A percentile compares a stretch with the other conserved stretches of the same genome.
Evolutionary conservation across 192 early-diverging fungal genomes (phyloP).

Genomic region (Jimgerdemannia lactiflua): DNA sequence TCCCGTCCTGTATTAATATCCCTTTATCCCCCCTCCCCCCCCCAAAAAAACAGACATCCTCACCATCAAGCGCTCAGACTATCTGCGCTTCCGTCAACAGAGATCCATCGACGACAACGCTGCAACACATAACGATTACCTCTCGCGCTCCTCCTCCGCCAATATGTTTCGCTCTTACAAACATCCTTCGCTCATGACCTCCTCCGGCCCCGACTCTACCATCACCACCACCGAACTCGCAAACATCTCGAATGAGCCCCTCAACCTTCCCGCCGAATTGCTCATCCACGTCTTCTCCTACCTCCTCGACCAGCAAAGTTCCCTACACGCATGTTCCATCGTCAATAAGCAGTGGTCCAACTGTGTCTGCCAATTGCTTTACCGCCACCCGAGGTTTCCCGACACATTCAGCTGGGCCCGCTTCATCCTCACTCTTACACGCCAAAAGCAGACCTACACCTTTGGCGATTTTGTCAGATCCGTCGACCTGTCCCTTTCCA

Average conservation of each 20-base stretch:
- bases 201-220: no score
- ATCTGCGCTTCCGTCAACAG: no score
- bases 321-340: slow-evolving; percentile 26
- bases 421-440: slow-evolving; percentile 38
- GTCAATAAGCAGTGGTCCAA: slow-evolving; percentile 41
- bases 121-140: no score
- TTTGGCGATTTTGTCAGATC: slow-evolving; percentile 39
- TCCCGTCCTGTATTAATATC: no score
- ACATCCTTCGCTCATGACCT: no score
- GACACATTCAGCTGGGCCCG: slow-evolving; percentile 45
- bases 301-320: slow-evolving; percentile 17
- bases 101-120: no score
- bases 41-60: no score
- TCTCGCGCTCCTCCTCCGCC: no score
- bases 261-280: slow-evolving; percentile 37
- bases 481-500: slow-evolving; percentile 31
- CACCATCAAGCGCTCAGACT: no score
- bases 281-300: slow-evolving; percentile 39
- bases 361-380: slow-evolving; percentile 36
- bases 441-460: slow-evolving; percentile 15
- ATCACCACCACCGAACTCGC: no score
- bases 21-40: neutral
- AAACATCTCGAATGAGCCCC: neutral
- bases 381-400: slow-evolving; percentile 30
- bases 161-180: no score